Evolutionary conservation across 441 rosid genomes (phyloP), one percentile per base, ranked within the genome.

Genomic region (Populus hybrid): DNA sequence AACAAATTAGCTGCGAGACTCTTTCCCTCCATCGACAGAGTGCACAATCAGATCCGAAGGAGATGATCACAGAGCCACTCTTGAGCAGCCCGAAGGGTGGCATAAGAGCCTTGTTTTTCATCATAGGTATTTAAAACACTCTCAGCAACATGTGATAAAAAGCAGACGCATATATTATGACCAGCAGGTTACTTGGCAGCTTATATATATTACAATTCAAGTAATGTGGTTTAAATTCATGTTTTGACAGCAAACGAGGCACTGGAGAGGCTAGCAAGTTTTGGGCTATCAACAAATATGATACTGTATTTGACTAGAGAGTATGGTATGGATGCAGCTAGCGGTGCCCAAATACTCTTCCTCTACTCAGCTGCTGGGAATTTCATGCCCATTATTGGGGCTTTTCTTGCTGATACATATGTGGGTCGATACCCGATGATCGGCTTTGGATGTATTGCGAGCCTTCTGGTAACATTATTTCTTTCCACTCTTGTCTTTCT

Each of bases 321-420:
- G 24, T 94, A 85, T 73, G 85, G 87, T 14, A 79, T 92, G 88
- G 88, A 82, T 61, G 80, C 87, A 28, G 30, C 30, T 28, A 28
- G 30, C 30, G 30, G 30, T 28, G 30, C 30, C 30, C 30, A 28
- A 28, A 28, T 28, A 28, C 30, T 90, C 38, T 86, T 85, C 81
- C 18, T 89, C 61, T 91, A 97, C 91, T 83, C 88, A 4, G 28
- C 28, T 26, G 28, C 28, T 26, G 28, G 28, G 28, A 26, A 26
- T 26, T 26, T 26, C 28, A 26, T 26, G 28, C 28, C 28, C 28
- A 26, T 26, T 26, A 26, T 88, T n/a, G 92, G 92, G 46, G 95
- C 97, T 12, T 86, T 92, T 61, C 38, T 89, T 8, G 93, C 95
- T 5, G 95, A 94, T 83, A 91, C 94, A 73, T 90, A 75, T 72